Evolutionary conservation across 768 basidiomycete genomes (phyloP).

Genomic region (Candolleomyces eurysporus): DNA sequence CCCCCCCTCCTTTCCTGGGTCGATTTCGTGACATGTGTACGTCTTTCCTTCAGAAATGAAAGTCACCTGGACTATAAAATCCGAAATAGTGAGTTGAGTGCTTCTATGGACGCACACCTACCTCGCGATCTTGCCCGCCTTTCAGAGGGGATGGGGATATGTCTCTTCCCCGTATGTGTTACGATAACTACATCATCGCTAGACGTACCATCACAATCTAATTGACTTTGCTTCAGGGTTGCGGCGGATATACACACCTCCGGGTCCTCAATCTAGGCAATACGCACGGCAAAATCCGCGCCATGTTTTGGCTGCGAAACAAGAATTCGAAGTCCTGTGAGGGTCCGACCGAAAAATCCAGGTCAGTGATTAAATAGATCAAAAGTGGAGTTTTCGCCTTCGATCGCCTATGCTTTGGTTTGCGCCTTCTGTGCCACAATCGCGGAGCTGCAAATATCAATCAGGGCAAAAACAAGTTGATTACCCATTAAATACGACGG

Average conservation of each 20-base stretch:
- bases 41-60: background rate
- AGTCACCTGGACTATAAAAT: conserved; percentile 6
- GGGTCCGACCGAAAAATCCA: no score
- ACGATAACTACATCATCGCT: no score
- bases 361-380: no score
- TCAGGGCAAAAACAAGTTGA: no score
- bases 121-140: background rate
- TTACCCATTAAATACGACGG: no score
- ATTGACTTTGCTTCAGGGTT: background rate
- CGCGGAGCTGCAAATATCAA: no score
- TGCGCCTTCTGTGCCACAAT: no score
- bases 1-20: background rate
- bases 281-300: background rate
- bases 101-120: background rate
- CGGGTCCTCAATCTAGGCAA: background rate
- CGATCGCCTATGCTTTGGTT: no score
- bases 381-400: no score
- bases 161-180: background rate
- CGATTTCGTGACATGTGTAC: background rate
- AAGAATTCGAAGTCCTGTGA: background rate
- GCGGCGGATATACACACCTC: background rate
- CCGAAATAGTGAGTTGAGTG: background rate
- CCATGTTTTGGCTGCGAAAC: background rate
- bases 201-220: no score
- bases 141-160: background rate